Evolutionary conservation across 345 rosid species (phyloP).

Genomic region (Ceriops zippeliana): DNA sequence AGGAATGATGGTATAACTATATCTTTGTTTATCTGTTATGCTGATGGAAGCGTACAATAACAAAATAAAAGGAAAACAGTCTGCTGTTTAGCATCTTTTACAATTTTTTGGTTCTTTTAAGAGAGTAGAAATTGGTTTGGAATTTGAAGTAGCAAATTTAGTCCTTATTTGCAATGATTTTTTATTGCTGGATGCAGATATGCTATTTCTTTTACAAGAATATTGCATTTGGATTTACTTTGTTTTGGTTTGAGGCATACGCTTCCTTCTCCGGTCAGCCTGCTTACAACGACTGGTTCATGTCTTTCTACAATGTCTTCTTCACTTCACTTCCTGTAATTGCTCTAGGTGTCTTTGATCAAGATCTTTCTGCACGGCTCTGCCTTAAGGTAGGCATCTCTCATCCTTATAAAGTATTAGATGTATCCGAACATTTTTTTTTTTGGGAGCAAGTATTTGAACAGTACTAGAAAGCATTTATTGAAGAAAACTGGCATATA

Average conservation of each 20-base stretch:
- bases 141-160: not conserved
- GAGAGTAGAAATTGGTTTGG: not conserved
- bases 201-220: slow-evolving; percentile 99
- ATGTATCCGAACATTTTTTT: not conserved
- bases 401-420: not conserved
- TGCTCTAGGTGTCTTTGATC: slow-evolving; percentile 91
- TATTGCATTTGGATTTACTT: slow-evolving; percentile 78
- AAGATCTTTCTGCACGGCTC: slow-evolving; percentile 85
- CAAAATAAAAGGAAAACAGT: no score
- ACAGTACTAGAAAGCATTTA: not conserved
- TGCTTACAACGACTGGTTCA: slow-evolving; percentile 94
- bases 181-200: slow-evolving; percentile 50
- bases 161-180: not conserved
- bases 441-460: not conserved
- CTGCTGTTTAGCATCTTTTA: not conserved
- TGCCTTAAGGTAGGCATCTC: slow-evolving; percentile 66
- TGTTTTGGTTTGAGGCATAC: slow-evolving; percentile 90
- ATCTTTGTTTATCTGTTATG: not conserved
- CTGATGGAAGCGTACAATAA: no score
- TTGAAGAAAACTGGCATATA: not conserved
- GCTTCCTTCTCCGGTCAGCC: slow-evolving; percentile 92
- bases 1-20: slow-evolving; percentile 65
- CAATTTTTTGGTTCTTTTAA: not conserved
- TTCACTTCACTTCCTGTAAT: slow-evolving; percentile 97
- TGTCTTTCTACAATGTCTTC: slow-evolving; percentile 90